These are phyloP conservation scores for Paramecium sonneborni DNA, from an alignment of 73 alveolate species.

Conservation along the genomic window DNA sequence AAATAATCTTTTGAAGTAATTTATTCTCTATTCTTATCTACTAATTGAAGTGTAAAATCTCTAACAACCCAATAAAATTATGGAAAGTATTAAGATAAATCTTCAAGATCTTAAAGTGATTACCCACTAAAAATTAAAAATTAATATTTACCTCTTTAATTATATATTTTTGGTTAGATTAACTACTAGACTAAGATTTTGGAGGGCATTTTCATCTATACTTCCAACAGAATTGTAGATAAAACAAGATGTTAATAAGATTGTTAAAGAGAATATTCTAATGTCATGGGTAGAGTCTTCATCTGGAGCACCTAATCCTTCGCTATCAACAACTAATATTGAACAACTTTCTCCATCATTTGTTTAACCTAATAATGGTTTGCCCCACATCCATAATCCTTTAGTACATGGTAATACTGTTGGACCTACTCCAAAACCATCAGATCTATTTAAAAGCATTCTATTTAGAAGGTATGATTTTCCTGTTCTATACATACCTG, in stretches of 20 bases:
- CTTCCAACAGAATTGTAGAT: conserved; percentile 92
- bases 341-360: conserved; percentile 86
- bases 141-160: conserved; percentile 56
- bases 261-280: conserved; percentile 91
- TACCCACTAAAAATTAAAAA: conserved; percentile 55
- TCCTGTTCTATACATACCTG: conserved; percentile 99
- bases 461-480: conserved; percentile 95
- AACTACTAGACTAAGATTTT: conserved; percentile 82
- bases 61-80: conserved; percentile 96
- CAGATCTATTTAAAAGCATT: conserved; percentile 88
- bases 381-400: conserved; percentile 97
- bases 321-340: conserved; percentile 86
- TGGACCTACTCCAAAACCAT: conserved; percentile 97
- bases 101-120: conserved; percentile 89
- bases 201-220: conserved; percentile 93
- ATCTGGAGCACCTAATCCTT: conserved; percentile 95
- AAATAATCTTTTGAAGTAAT: conserved; percentile 95
- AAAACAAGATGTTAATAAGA: conserved; percentile 85
- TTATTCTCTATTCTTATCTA: conserved; percentile 92
- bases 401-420: conserved; percentile 92
- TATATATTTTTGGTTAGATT: conserved; percentile 89
- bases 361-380: conserved; percentile 84
- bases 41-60: conserved; percentile 94
- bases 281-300: conserved; percentile 96
- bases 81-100: conserved; percentile 92